These are phyloP conservation scores for Fusarium pilosicola DNA, from an alignment of 2,329 filamentous ascomycete genomes.

Conservation along the genomic window DNA sequence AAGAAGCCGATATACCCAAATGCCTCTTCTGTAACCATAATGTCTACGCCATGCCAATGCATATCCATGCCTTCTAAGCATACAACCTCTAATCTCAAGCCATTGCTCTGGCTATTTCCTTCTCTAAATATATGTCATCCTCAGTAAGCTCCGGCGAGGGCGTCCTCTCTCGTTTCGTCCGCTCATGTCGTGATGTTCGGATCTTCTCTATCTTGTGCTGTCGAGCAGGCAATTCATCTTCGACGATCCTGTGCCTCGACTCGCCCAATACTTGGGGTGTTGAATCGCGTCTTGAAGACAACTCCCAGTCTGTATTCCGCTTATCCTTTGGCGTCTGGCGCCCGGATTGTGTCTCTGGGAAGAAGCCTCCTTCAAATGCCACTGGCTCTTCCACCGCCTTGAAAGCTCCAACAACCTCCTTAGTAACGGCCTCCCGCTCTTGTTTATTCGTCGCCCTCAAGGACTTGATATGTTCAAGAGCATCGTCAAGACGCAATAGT, in stretches of 20 bases:
- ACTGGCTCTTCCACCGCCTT: slow-evolving; percentile 24
- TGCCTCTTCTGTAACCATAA: neutral
- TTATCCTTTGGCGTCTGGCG: slow-evolving; percentile 14
- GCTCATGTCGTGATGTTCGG: slow-evolving; percentile 10
- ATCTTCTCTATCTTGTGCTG: neutral
- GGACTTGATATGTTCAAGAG: slow-evolving; percentile 39
- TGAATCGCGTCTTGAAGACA: slow-evolving; percentile 6
- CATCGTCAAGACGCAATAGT: slow-evolving; percentile 33
- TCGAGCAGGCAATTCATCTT: neutral
- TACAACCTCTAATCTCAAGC: slow-evolving; percentile 19
- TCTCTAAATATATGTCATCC: slow-evolving; percentile 30
- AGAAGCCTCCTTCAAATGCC: slow-evolving; percentile 23
- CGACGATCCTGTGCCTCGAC: slow-evolving; percentile 11
- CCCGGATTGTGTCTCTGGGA: slow-evolving; percentile 9
- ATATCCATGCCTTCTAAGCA: slow-evolving; percentile 1
- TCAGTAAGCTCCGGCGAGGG: slow-evolving; percentile 17
- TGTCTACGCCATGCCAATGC: slow-evolving; percentile 18
- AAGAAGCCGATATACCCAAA: slow-evolving; percentile 6
- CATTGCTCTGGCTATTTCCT: slow-evolving; percentile 34
- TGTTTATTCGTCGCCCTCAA: slow-evolving; percentile 29
- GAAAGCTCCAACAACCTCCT: slow-evolving; percentile 35
- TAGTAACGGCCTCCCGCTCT: slow-evolving; percentile 30
- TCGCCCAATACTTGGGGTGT: neutral
- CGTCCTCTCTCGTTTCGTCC: slow-evolving; percentile 5
- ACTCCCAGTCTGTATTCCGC: slow-evolving; percentile 17